A percentile compares a stretch with the other conserved stretches of the same genome.
These are phyloP conservation scores for Rhodamnia argentea DNA, from an alignment of 345 rosid genomes.

Conservation along the genomic window DNA sequence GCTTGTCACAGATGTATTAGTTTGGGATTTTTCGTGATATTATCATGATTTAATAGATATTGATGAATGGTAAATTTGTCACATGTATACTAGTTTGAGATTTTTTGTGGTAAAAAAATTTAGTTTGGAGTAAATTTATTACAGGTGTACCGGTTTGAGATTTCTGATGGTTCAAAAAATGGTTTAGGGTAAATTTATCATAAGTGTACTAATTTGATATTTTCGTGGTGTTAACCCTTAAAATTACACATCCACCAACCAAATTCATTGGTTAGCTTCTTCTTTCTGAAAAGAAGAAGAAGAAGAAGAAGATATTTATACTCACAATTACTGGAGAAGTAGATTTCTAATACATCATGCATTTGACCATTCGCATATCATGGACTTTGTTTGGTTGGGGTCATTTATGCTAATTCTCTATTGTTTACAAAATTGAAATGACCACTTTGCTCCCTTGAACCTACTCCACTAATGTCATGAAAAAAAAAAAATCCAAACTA, in stretches of 20 bases:
- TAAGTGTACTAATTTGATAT: too few species aligned
- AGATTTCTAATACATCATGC: background rate
- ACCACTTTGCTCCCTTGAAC: background rate
- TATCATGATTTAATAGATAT: too few species aligned
- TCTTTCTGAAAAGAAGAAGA: background rate
- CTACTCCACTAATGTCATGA: background rate
- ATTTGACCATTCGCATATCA: background rate
- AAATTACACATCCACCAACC: background rate
- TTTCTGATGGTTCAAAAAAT: too few species aligned
- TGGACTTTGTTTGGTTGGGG: background rate
- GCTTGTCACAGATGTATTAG: too few species aligned
- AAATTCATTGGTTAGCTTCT: background rate
- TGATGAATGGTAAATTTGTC: too few species aligned
- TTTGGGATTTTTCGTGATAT: too few species aligned
- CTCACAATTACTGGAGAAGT: background rate
- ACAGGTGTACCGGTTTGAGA: too few species aligned
- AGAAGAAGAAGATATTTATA: background rate
- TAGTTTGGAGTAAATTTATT: too few species aligned
- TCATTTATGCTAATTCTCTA: background rate
- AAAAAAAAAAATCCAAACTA: background rate
- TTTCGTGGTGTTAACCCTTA: too few species aligned
- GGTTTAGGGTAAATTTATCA: too few species aligned
- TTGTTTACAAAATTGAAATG: background rate
- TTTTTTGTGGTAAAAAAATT: too few species aligned
- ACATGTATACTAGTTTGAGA: too few species aligned